A percentile compares a stretch with the other conserved stretches of the same genome.
These are phyloP conservation scores for Dendrobium nobile DNA, from an alignment of 106 monocot genomes.

Conservation along the genomic window DNA sequence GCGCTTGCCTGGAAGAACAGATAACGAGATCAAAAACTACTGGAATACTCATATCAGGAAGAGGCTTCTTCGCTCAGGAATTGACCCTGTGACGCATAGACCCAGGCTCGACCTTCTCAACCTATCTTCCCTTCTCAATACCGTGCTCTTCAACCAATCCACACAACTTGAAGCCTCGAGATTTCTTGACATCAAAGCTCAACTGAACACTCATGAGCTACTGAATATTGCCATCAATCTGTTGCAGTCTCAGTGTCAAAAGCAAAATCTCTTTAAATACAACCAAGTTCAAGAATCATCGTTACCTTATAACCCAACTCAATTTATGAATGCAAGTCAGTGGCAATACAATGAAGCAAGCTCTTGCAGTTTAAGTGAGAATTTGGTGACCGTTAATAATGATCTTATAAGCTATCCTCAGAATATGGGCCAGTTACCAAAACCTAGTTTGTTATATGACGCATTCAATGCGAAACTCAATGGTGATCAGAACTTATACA, in stretches of 20 bases:
- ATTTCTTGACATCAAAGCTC: constrained; percentile 18
- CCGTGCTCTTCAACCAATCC: constrained; percentile 8
- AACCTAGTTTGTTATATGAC: background rate
- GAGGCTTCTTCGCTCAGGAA: constrained; percentile 53
- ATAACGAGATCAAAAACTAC: too few species aligned
- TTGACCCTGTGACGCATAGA: constrained; percentile 60
- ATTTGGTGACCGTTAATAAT: background rate
- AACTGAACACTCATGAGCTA: constrained; percentile 27
- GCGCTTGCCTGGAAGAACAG: too few species aligned
- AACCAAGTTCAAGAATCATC: background rate
- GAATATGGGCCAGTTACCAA: background rate
- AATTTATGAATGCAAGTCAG: constrained; percentile 9
- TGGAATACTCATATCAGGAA: too few species aligned
- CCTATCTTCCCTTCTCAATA: constrained; percentile 44
- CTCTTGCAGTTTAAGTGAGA: background rate
- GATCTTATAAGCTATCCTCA: background rate
- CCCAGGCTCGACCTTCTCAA: constrained; percentile 58
- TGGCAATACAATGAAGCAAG: constrained; percentile 1
- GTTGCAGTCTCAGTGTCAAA: constrained; percentile 3
- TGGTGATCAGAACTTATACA: constrained; percentile 8
- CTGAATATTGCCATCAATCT: constrained; percentile 27
- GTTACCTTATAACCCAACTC: background rate
- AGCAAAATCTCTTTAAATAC: constrained; percentile 11
- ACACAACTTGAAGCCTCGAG: constrained; percentile 27
- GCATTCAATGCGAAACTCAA: background rate